Conservation (phyloP, 306 rosid genomes). For the Acacia crassicarpa region DNA sequence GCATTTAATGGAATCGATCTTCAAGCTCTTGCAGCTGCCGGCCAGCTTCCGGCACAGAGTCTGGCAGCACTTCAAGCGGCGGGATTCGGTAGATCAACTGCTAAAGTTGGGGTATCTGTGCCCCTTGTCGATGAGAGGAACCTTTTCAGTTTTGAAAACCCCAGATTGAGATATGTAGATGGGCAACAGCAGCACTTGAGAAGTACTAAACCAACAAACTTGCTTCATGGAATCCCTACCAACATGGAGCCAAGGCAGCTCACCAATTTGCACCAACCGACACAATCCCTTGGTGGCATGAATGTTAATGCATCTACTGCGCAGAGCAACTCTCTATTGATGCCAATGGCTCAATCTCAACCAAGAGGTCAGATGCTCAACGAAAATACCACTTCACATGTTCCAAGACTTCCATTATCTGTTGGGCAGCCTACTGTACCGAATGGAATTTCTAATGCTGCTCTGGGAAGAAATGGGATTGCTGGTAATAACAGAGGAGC, state of each 20-base stretch:
- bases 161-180: constrained; percentile 77
- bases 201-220: constrained; percentile 61
- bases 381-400: constrained; percentile 51
- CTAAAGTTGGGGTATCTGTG: constrained; percentile 55
- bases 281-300: constrained; percentile 60
- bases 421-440: constrained; percentile 55
- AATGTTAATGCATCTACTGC: constrained; percentile 53
- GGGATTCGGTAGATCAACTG: constrained; percentile 65
- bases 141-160: constrained; percentile 85
- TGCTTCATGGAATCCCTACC: constrained; percentile 94
- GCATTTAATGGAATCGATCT: constrained; percentile 76
- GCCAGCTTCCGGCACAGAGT: constrained; percentile 79
- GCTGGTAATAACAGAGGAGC: constrained; percentile 50
- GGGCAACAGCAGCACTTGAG: constrained; percentile 64
- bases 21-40: constrained; percentile 65
- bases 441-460: constrained; percentile 51
- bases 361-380: constrained; percentile 66
- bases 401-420: constrained; percentile 55
- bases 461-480: constrained; percentile 60
- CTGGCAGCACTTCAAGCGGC: constrained; percentile 85
- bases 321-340: constrained; percentile 56
- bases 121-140: constrained; percentile 75
- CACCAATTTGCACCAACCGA: constrained; percentile 71
- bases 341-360: constrained; percentile 69
- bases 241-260: constrained; percentile 89